Conservation (phyloP, 2,329 filamentous ascomycete species). For the Ceratocystis smalleyi region DNA sequence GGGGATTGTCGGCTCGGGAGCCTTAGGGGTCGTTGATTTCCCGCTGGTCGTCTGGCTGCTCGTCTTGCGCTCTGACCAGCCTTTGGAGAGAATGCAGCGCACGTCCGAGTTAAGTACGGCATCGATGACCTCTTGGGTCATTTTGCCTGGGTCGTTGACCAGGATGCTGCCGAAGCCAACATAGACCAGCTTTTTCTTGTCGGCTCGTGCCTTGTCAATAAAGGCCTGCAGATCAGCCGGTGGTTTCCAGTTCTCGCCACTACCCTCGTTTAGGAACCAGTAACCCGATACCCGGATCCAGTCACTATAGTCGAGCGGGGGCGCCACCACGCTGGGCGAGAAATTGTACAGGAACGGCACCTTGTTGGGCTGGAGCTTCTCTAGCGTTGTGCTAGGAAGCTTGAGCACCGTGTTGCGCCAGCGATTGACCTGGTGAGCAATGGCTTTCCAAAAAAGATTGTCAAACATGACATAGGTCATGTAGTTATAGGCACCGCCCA, state of each 20-base stretch:
- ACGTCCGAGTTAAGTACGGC: conserved; percentile 84
- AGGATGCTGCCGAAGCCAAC: conserved; percentile 96
- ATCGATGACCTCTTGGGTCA: conserved; percentile 87
- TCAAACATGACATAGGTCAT: conserved; percentile 95
- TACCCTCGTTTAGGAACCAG: conserved; percentile 81
- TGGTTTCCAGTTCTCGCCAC: conserved; percentile 45
- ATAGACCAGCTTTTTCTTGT: conserved; percentile 85
- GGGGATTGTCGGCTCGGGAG: conserved; percentile 52
- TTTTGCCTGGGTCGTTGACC: conserved; percentile 70
- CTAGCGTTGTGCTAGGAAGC: conserved; percentile 64
- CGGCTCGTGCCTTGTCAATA: conserved; percentile 63
- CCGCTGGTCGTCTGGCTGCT: conserved; percentile 29
- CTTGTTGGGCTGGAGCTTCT: conserved; percentile 90
- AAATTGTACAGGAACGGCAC: conserved; percentile 99
- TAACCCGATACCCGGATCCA: conserved; percentile 97
- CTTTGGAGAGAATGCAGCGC: conserved; percentile 85
- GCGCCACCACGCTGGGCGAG: conserved; percentile 81
- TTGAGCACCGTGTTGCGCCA: conserved; percentile 75
- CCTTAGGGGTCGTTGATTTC: conserved; percentile 25
- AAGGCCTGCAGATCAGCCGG: conserved; percentile 63
- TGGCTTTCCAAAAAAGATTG: conserved; percentile 90
- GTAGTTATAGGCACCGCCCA: conserved; percentile 90
- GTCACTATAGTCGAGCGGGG: conserved; percentile 86
- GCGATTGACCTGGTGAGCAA: conserved; percentile 75
- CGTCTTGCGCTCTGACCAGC: conserved; percentile 75